Base-by-base conservation (phyloP, 345 rosid species). In the Brassica cretica region DNA sequence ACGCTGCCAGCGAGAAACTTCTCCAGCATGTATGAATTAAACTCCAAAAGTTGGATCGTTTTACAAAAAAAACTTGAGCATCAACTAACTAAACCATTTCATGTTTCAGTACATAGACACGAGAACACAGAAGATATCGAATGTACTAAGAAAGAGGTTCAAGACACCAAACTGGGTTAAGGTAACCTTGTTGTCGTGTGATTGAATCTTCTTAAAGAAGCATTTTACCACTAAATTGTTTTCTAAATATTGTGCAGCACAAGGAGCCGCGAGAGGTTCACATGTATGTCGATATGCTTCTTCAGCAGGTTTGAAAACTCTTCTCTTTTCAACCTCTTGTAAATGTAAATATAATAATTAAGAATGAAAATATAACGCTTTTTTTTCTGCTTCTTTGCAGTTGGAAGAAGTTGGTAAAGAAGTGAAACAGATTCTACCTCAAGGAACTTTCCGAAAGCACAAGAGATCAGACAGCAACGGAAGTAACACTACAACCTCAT, bases 261-360 rank as follows among this genome's bases (percentile, higher is more conserved):
- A 96, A 91, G 89, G 99, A 96, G 85, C 99, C 99, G 16, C 84
- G 97, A 79, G 99, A 96, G 86, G 98, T 96, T 35, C 99, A 96
- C 66, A 93, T 96, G 99, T 93, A 84, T 79, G 96, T 91, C 55
- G 99, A 93, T 88, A 80, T 96, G 81, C 88, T 96, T 84, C 88
- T 90, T 75, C 94, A 88, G 79, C 96, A 96, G 99, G 99, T 93
- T 71, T 16, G 85, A 59, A 70, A 46, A 68, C 75, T 68, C 15
- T 65, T 65, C 49, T 71, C 56, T 59, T 75, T 33, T 51, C 53
- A 53, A 29, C 37, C 63, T 49, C 55, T 72, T 24, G 16, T 58
- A 66, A 44, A 59, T 58, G 15, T 56, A 65, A 27, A 46, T 61
- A 35, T 6, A 35, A 35, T 19, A 27, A 5, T 4, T 27, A 27